Base-by-base conservation (phyloP, 441 rosid species). In the Manihot esculenta region DNA sequence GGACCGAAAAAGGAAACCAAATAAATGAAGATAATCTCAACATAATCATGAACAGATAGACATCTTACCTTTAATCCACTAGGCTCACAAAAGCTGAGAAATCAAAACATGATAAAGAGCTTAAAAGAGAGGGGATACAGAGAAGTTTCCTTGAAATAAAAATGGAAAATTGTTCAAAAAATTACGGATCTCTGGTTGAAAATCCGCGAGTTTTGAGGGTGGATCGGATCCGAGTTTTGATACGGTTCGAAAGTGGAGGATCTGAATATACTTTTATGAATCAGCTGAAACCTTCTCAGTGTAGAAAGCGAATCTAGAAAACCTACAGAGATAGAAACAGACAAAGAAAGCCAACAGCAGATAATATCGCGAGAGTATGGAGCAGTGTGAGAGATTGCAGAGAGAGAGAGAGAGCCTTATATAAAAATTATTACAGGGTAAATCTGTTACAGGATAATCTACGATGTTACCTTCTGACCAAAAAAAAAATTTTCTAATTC, bases 261-360 rank as follows among this genome's bases (percentile, higher is more conserved):
- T 83, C 83, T 76, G 87, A 86, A 83, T 78, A 84, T 68, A 6
- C 49, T 38, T 62, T 51, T 9, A 9, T 12, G n/a, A 35, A 48
- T 73, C 45, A 60, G 51, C 62, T 33, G 5, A 10, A 51, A 30
- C 41, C 12, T 24, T 42, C 62, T 27, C 55, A 41, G 18, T 10
- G 17, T 50, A 74, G 74, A 76, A 79, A 78, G 62, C 68, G 85
- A 80, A 74, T 84, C 83, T 69, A n/a, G 79, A 66, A 84, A 82
- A 14, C 44, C 67, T 12, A 47, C 66, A 66, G 42, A 74, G 67
- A 56, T 70, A 35, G 71, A n/a, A 70, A 76, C 35, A 71, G 63
- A 54, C 33, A 47, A 45, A n/a, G 63, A 70, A 49, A 77, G 0
- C 3, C 62, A 47, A 50, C 38, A 24, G n/a, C 66, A 64, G 60